A percentile compares a stretch with the other conserved stretches of the same genome.
These are phyloP conservation scores for Sodiomyces alkalinus DNA, from an alignment of 2,329 filamentous ascomycete species.

Conservation along the genomic window DNA sequence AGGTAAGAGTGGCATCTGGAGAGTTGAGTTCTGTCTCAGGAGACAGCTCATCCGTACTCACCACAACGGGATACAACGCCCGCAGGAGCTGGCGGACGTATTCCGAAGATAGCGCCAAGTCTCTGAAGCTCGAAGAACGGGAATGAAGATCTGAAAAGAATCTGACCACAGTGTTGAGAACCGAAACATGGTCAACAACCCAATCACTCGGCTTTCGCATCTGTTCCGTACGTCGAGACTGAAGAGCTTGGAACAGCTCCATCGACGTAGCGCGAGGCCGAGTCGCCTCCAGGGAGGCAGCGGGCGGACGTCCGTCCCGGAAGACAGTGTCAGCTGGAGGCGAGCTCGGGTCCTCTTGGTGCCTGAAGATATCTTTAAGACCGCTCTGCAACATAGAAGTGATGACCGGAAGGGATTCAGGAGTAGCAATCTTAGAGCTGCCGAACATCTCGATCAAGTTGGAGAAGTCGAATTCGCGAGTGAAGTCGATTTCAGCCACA, in stretches of 20 bases:
- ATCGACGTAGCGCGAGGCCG: slow-evolving; percentile 44
- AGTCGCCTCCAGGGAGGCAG: slow-evolving; percentile 12
- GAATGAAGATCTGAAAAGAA: slow-evolving; percentile 68
- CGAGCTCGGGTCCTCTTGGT: slow-evolving; percentile 44
- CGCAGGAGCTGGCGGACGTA: slow-evolving; percentile 69
- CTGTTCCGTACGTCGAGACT: slow-evolving; percentile 34
- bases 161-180: slow-evolving; percentile 61
- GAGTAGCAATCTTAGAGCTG: slow-evolving; percentile 51
- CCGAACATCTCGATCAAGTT: slow-evolving; percentile 62
- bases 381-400: slow-evolving; percentile 79
- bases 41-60: slow-evolving; percentile 69
- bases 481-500: slow-evolving; percentile 57
- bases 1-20: slow-evolving; percentile 63
- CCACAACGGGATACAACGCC: slow-evolving; percentile 74
- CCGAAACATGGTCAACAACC: slow-evolving; percentile 36
- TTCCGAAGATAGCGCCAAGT: slow-evolving; percentile 66
- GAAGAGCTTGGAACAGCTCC: slow-evolving; percentile 47
- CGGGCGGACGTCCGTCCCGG: slow-evolving; percentile 5
- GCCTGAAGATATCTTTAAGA: slow-evolving; percentile 51
- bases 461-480: slow-evolving; percentile 58
- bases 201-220: slow-evolving; percentile 28
- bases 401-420: slow-evolving; percentile 68
- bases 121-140: slow-evolving; percentile 63
- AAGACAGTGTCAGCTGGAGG: slow-evolving; percentile 15
- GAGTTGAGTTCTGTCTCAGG: slow-evolving; percentile 81